Evolutionary conservation across 208 protist species (phyloP).

Genomic region (Crithidia acanthocephali): DNA sequence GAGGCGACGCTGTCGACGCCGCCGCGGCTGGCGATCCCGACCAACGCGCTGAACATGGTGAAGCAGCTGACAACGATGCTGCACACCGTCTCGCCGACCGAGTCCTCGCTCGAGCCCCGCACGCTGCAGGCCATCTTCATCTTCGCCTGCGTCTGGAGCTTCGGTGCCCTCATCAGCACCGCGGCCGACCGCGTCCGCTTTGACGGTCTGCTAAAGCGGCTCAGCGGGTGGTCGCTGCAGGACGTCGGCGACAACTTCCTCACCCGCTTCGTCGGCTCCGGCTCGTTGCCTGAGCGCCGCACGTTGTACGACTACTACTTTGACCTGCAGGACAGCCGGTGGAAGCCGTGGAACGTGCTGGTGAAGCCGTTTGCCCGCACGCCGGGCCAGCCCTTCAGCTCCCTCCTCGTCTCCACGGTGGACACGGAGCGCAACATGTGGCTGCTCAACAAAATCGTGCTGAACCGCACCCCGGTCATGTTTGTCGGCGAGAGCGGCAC

Average conservation of each 20-base stretch:
- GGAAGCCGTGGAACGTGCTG: slow-evolving; percentile 96
- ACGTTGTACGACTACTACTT: slow-evolving; percentile 99
- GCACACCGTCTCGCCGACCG: slow-evolving; percentile 79
- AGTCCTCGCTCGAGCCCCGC: slow-evolving; percentile 82
- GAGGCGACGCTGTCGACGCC: slow-evolving; percentile 61
- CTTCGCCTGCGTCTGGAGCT: slow-evolving; percentile 96
- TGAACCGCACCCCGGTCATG: slow-evolving; percentile 93
- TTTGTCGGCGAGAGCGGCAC: slow-evolving; percentile 98
- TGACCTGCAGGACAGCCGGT: slow-evolving; percentile 92
- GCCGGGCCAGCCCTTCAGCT: slow-evolving; percentile 92
- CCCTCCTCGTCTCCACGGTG: slow-evolving; percentile 98
- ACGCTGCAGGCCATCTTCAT: slow-evolving; percentile 96
- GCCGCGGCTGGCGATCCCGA: slow-evolving; percentile 85
- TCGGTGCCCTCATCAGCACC: slow-evolving; percentile 92
- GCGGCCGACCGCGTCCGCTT: slow-evolving; percentile 90
- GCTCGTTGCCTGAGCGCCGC: slow-evolving; percentile 88
- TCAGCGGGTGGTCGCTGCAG: slow-evolving; percentile 93
- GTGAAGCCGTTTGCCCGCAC: slow-evolving; percentile 93
- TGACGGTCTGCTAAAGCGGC: slow-evolving; percentile 95
- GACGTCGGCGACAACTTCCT: slow-evolving; percentile 92
- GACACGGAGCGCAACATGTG: slow-evolving; percentile 99
- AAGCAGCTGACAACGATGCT: slow-evolving; percentile 95
- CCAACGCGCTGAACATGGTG: slow-evolving; percentile 94
- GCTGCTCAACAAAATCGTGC: slow-evolving; percentile 95
- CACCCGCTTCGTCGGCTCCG: slow-evolving; percentile 90